Evolutionary conservation across 2,329 filamentous ascomycete genomes (phyloP).

Genomic region (Lasiodiplodia hormozganensis): DNA sequence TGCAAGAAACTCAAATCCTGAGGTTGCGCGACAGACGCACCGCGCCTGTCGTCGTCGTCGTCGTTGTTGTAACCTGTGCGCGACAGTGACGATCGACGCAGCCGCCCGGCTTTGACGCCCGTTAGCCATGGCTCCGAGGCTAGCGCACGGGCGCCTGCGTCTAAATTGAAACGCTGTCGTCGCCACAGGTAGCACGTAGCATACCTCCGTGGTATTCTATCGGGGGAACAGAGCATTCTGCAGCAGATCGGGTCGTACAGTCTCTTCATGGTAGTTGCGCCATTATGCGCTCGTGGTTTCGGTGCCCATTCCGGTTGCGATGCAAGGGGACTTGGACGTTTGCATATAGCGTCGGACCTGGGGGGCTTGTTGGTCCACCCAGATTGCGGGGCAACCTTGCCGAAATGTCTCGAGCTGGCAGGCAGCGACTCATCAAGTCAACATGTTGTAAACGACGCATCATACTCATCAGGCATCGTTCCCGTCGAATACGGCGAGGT

Average conservation of each 20-base stretch:
- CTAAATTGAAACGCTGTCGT: slow-evolving; percentile 1
- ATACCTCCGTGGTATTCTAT: not conserved
- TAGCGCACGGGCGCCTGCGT: slow-evolving; percentile 16
- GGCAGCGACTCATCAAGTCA: not conserved
- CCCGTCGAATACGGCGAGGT: not conserved
- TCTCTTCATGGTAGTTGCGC: not conserved
- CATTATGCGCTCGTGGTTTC: not conserved
- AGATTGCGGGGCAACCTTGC: not conserved
- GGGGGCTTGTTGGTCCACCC: not conserved
- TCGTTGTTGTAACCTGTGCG: not conserved
- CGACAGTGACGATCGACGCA: slow-evolving; percentile 17
- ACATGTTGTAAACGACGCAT: not conserved
- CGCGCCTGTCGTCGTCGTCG: not conserved
- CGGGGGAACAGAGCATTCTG: slow-evolving; percentile 5
- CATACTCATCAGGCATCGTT: not conserved
- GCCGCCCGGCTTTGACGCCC: slow-evolving; percentile 21
- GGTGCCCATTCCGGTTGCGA: slow-evolving; percentile 13
- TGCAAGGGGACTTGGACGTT: not conserved
- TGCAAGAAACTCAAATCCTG: slow-evolving; percentile 24
- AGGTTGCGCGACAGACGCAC: slow-evolving; percentile 12
- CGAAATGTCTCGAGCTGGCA: not conserved
- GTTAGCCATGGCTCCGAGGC: slow-evolving; percentile 6
- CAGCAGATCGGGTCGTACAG: not conserved
- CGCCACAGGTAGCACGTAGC: slow-evolving; percentile 3
- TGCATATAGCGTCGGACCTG: not conserved